These are phyloP conservation scores for Sporisorium sorghi DNA, from an alignment of 1,284 basidiomycete species.

Conservation along the genomic window DNA sequence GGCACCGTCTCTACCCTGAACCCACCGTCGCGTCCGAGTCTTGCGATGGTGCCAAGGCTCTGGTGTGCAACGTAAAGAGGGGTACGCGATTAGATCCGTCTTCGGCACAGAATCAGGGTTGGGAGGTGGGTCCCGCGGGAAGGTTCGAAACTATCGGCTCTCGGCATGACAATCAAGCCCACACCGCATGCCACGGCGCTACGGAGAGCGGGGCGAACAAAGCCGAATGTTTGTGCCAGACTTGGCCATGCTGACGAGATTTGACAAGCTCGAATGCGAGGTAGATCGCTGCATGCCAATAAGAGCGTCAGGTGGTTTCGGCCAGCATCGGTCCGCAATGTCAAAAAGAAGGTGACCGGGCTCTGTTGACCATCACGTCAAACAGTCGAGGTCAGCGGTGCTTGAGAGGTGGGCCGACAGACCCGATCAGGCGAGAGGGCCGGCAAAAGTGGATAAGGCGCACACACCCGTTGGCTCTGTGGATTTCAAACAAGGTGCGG, in stretches of 20 bases:
- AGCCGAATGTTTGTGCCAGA: not conserved
- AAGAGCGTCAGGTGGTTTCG: not conserved
- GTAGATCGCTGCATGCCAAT: not conserved
- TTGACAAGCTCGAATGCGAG: not conserved
- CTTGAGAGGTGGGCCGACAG: not conserved
- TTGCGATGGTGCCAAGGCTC: not conserved
- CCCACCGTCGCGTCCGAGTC: not conserved
- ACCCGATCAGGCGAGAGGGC: not conserved
- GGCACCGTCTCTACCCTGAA: not conserved
- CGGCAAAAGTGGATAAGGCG: not conserved
- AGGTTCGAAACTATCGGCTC: conserved; percentile 2
- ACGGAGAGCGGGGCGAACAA: not conserved
- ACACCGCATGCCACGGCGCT: not conserved
- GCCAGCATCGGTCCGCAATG: conserved; percentile 1
- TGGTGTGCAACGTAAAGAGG: too few species aligned
- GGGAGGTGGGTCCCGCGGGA: too few species aligned
- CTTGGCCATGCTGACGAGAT: not conserved
- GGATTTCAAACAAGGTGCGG: not conserved
- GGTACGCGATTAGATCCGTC: not conserved
- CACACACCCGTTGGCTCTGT: not conserved
- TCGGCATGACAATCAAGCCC: not conserved
- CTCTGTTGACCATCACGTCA: not conserved
- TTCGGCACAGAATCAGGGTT: not conserved
- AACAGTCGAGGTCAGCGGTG: not conserved
- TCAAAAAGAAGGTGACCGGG: not conserved